phyloP scores from a whole-genome alignment of 805 yeast genomes.

The Wickerhamiella galacta region DNA sequence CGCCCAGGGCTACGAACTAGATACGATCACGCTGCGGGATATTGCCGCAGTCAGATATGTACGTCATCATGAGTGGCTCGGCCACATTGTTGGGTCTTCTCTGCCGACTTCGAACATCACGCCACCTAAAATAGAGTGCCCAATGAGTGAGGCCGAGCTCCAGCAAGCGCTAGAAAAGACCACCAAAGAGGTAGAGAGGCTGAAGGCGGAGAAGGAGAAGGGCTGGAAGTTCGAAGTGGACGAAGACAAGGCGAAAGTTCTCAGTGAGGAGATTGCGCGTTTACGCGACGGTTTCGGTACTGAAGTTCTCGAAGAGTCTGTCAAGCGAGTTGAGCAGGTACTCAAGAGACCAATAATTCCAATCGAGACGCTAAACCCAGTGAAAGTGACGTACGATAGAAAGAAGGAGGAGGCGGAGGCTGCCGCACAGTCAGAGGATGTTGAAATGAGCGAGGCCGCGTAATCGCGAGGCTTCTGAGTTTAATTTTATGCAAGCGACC shows the following conservation, averaged over 20 bases:
- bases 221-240: conserved; percentile 12
- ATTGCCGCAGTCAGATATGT: conserved; percentile 27
- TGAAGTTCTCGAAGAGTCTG: conserved; percentile 7
- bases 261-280: conserved; percentile 13
- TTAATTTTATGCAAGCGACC: too few species aligned
- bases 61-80: conserved; percentile 30
- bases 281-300: conserved; percentile 20
- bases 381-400: conserved; percentile 12
- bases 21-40: conserved; percentile 25
- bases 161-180: conserved; percentile 27
- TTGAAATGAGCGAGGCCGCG: too few species aligned
- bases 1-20: conserved; percentile 26
- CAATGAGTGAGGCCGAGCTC: conserved; percentile 31
- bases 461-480: too few species aligned
- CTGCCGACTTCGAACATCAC: conserved; percentile 15
- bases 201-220: conserved; percentile 11
- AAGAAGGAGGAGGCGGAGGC: conserved; percentile 9
- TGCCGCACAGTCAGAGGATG: too few species aligned
- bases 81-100: conserved; percentile 25
- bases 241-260: conserved; percentile 11
- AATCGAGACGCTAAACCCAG: conserved; percentile 10
- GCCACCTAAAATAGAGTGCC: conserved; percentile 10
- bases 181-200: conserved; percentile 16
- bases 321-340: conserved; percentile 9
- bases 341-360: conserved; percentile 10